phyloP scores from a whole-genome alignment of 305 asterid genomes.

The Fraxinus dipetala region DNA sequence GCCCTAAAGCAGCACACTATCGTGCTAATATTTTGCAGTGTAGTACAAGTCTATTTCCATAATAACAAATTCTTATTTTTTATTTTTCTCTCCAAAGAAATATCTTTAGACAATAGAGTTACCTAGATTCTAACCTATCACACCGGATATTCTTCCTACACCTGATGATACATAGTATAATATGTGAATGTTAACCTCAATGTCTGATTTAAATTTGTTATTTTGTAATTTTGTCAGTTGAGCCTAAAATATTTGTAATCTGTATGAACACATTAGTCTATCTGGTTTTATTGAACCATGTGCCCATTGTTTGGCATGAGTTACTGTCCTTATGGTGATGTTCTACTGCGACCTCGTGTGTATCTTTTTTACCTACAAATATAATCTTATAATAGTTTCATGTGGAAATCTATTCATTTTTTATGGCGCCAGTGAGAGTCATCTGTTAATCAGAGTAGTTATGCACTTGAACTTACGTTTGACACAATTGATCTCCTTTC shows the following conservation, averaged over 20 bases:
- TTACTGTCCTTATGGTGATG: neutral
- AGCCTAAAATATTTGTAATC: neutral
- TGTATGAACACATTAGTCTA: neutral
- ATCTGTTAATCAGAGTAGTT: constrained; percentile 19
- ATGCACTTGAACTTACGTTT: constrained; percentile 29
- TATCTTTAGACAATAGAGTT: neutral
- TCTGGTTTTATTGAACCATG: neutral
- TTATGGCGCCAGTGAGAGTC: constrained; percentile 5
- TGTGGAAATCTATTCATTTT: neutral
- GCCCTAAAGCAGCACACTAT: neutral
- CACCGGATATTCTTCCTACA: neutral
- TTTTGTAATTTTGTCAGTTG: neutral
- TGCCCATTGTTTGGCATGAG: constrained; percentile 1
- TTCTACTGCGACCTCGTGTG: neutral
- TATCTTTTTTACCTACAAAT: neutral
- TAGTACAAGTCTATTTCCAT: neutral
- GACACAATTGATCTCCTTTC: constrained; percentile 33
- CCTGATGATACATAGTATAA: neutral
- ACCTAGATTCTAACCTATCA: neutral
- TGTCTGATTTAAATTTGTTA: neutral
- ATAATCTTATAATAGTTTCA: neutral
- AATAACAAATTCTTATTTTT: neutral
- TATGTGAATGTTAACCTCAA: neutral
- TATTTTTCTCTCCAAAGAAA: neutral
- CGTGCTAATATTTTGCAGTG: neutral